Evolutionary conservation across 306 rosid genomes (phyloP).

Genomic region (Quercus wislizeni): DNA sequence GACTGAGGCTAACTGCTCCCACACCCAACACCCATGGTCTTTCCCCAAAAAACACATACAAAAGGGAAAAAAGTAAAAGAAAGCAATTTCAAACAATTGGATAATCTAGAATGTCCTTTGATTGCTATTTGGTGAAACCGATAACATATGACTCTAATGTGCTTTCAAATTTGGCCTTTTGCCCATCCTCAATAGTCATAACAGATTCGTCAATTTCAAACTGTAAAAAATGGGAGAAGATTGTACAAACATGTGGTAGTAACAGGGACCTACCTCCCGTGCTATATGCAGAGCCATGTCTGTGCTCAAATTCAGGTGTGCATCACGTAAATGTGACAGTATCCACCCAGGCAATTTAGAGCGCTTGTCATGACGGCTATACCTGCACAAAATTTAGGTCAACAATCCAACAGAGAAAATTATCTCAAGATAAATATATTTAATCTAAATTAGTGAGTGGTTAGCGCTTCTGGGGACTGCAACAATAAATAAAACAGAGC

Average conservation of each 20-base stretch:
- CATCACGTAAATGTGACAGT: slow-evolving; percentile 85
- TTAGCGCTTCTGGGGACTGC: not conserved
- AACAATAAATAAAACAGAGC: slow-evolving; percentile 1
- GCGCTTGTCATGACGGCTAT: slow-evolving; percentile 95
- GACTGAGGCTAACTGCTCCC: not conserved
- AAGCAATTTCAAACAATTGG: not conserved
- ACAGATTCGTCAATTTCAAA: not conserved
- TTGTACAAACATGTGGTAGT: slow-evolving; percentile 2
- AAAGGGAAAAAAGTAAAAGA: not conserved
- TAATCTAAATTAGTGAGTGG: not conserved
- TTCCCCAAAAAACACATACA: not conserved
- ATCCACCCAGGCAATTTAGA: slow-evolving; percentile 97
- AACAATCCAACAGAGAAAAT: slow-evolving; percentile 6
- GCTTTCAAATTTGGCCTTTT: not conserved
- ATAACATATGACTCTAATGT: not conserved
- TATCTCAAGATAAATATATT: not conserved
- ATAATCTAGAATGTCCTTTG: not conserved
- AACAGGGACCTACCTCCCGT: slow-evolving; percentile 60
- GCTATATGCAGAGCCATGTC: slow-evolving; percentile 98
- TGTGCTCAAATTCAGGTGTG: slow-evolving; percentile 92
- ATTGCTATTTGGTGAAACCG: not conserved
- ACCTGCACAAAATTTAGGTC: slow-evolving; percentile 46
- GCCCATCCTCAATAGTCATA: slow-evolving; percentile 1
- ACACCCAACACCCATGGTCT: not conserved
- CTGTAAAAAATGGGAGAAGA: not conserved